Base-by-base conservation (phyloP, 2,329 filamentous ascomycete species). In the Whalleya microplaca region DNA sequence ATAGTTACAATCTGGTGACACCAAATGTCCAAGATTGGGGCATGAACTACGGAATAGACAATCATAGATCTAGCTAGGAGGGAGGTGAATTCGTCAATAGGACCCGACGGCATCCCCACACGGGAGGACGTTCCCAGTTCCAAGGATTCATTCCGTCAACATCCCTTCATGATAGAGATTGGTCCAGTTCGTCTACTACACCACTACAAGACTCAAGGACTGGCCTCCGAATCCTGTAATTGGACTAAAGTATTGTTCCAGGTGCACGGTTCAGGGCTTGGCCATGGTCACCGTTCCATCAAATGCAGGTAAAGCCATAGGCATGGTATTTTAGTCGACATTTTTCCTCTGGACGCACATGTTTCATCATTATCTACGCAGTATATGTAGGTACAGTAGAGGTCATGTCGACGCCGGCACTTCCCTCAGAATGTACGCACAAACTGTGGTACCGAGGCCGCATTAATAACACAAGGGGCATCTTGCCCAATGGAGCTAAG, bases 401-500 rank as follows among this genome's bases (percentile, higher is more conserved):
- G 32, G 32, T 37, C 32, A 14, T 37, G 32, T 37, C 10, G 32
- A 37, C 32, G 14, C 32, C 32, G 32, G 32, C 20, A 21, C 20
- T 27, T 53, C 47, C 40, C 29, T 29, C 7, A 56, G 27, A 16
- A 16, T 20, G 47, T 43, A 48, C 45, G 50, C 48, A n/a, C 44
- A 45, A 61, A 56, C 53, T 55, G 58, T 59, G 61, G 55, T 54
- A 64, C 61, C 59, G 58, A 61, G 45, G 56, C 53, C 62, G 63
- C 56, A 62, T 56, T 45, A 48, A 57, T 49, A 41, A 56, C 56
- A 27, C 42, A 55, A 60, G 48, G 58, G 55, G 58, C 51, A 59
- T 56, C 27, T 58, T 64, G 48, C 66, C 63, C 58, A 64, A 68
- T 66, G 66, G 66, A 68, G 63, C 53, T 53, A 64, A 63, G 63